Evolutionary conservation across 2,329 filamentous ascomycete species (phyloP).

Genomic region (Diaporthe sp.): DNA sequence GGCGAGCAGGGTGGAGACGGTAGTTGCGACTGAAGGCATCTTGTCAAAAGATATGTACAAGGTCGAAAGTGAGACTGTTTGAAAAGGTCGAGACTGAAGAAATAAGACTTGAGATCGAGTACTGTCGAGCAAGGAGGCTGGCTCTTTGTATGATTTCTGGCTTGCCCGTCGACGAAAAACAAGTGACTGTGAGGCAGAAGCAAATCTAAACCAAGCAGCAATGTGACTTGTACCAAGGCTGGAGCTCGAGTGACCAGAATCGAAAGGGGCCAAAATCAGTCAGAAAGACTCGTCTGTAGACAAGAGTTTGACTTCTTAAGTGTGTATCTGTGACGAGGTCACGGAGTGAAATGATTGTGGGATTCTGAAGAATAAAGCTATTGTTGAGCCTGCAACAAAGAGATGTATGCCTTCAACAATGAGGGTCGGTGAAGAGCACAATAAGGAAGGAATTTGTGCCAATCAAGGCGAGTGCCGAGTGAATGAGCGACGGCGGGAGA

Average conservation of each 20-base stretch:
- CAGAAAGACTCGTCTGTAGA: not conserved
- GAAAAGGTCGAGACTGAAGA: not conserved
- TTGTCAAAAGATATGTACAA: constrained; percentile 25
- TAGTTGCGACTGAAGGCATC: constrained; percentile 36
- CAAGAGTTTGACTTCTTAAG: not conserved
- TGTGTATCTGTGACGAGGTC: not conserved
- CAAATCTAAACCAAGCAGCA: not conserved
- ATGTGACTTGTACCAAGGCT: not conserved
- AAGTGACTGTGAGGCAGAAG: not conserved
- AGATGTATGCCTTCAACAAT: constrained; percentile 39
- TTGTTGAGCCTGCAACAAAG: constrained; percentile 42
- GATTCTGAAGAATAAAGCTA: constrained; percentile 26
- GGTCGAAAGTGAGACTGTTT: not conserved
- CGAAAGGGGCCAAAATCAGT: not conserved
- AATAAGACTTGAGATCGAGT: not conserved
- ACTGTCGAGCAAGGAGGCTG: constrained; percentile 18
- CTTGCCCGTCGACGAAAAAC: not conserved
- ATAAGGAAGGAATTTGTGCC: constrained; percentile 23
- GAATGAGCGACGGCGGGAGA: constrained; percentile 49
- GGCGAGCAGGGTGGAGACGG: constrained; percentile 43
- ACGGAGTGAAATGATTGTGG: constrained; percentile 43
- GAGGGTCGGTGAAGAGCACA: constrained; percentile 37
- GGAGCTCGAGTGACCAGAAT: not conserved
- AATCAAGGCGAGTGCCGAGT: constrained; percentile 41
- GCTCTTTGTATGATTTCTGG: constrained; percentile 15